Evolutionary conservation across 2,329 filamentous ascomycete species (phyloP), one percentile per base, ranked within the genome.

Genomic region (Teratosphaeria destructans): DNA sequence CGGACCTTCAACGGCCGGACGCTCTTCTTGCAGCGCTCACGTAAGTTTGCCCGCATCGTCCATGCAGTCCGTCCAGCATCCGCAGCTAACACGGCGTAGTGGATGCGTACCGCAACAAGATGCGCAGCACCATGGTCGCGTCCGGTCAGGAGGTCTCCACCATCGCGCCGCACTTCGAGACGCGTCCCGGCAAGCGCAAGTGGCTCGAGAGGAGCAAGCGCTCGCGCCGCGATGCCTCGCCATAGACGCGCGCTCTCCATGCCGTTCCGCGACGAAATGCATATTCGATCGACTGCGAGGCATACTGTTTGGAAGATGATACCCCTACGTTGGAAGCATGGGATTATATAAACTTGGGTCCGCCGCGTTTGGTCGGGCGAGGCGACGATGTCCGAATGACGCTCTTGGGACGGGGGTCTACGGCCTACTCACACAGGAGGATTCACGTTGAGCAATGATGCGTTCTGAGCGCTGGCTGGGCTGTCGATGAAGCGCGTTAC

Each of bases 91-190:
- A 26, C 35, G 56, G 16, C 47, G 16, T 19, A 65, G 91, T 97
- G 74, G 93, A 97, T 74, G 90, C 89, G 62, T 96, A 96, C 74
- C 88, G 93, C 62, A 93, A 90, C 73, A 96, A 95, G 79, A 94
- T 92, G 73, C 85, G 88, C 64, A 86, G 83, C 65, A 88, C 87
- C 59, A 92, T 95, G 77, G 83, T 95, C 68, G 85, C 83, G 26
- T 83, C 85, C 52, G 88, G 89, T 68, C 86, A 90, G 70, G 90
- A 95, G 62, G 82, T 90, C 53, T 80, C 82, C 59, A 80, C 82
- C 23, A 84, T 89, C 29, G 88, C 89, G 27, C 86, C 90, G 58
- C 91, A 96, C 75, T 95, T 92, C 70, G 91, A 96, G 76, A 94
- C 89, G 3, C 85, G 93, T 52, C 83, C 87, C 23, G 93, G 93